Conservation (phyloP, 129 eudicot genomes). For the carrot (Daucus carota) region DNA sequence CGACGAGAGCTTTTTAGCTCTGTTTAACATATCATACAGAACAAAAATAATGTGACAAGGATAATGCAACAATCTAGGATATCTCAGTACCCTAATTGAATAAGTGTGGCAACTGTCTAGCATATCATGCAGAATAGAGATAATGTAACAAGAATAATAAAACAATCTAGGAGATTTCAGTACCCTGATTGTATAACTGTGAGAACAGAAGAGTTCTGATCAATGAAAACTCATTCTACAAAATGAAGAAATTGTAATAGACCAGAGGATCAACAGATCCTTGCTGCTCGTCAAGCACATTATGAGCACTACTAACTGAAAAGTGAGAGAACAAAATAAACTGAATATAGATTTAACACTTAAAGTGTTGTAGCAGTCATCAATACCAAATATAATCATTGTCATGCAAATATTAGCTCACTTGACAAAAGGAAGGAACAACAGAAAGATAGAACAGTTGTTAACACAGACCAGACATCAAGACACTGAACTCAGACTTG, state of each 20-base stretch:
- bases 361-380: not conserved
- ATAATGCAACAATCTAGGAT: too few species aligned
- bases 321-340: not conserved
- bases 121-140: not conserved
- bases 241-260: not conserved
- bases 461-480: not conserved
- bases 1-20: too few species aligned
- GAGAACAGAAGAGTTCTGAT: not conserved
- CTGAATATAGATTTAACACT: not conserved
- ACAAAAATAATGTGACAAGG: too few species aligned
- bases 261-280: not conserved
- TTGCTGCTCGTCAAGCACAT: not conserved
- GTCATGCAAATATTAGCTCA: not conserved
- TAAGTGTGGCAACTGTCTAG: too few species aligned
- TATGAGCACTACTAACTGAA: not conserved
- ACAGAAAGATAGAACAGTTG: too few species aligned
- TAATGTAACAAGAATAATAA: not conserved
- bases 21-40: too few species aligned
- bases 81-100: too few species aligned
- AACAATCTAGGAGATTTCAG: not conserved
- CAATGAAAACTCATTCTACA: not conserved
- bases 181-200: too few species aligned
- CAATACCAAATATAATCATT: not conserved
- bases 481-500: not conserved
- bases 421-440: not conserved